These are phyloP conservation scores for Cydonia oblonga DNA, from an alignment of 331 rosid species.

Conservation along the genomic window DNA sequence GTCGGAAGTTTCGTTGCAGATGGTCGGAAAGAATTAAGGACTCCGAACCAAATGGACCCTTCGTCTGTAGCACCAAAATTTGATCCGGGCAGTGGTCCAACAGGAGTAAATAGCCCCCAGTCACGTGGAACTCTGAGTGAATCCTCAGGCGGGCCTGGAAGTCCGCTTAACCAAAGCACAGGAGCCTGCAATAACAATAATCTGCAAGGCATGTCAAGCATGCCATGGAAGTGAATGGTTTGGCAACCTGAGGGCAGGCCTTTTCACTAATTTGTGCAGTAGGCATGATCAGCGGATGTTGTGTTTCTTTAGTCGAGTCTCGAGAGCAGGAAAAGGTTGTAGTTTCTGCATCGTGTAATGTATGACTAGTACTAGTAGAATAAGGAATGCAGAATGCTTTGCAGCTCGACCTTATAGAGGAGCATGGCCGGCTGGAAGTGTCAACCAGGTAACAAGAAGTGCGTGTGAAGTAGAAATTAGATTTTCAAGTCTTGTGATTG, in stretches of 20 bases:
- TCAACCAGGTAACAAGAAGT: conserved; percentile 4
- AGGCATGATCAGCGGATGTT: conserved; percentile 1
- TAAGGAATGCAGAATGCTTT: conserved; percentile 20
- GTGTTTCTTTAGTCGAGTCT: not conserved
- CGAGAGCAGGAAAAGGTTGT: not conserved
- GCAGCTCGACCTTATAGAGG: conserved; percentile 4
- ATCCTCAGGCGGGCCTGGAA: conserved; percentile 59
- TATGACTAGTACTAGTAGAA: conserved; percentile 10
- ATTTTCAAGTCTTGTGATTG: not conserved
- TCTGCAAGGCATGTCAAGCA: conserved; percentile 26
- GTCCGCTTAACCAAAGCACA: conserved; percentile 49
- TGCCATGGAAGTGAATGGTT: conserved; percentile 25
- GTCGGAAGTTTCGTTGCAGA: conserved; percentile 42
- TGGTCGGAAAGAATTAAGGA: conserved; percentile 26
- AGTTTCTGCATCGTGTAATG: conserved; percentile 19
- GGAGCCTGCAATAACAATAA: conserved; percentile 47
- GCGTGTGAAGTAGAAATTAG: conserved; percentile 15
- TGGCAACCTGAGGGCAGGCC: not conserved
- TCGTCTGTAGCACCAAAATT: conserved; percentile 17
- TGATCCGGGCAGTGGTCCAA: conserved; percentile 18
- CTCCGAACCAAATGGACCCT: conserved; percentile 14
- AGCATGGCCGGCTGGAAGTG: not conserved
- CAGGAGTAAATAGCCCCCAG: conserved; percentile 45
- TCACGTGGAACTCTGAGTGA: conserved; percentile 59
- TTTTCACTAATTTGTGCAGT: conserved; percentile 16